A percentile compares a stretch with the other conserved stretches of the same genome.
Evolutionary conservation across 495 filamentous ascomycete species (phyloP).

Genomic region (Aspergillus diversus): DNA sequence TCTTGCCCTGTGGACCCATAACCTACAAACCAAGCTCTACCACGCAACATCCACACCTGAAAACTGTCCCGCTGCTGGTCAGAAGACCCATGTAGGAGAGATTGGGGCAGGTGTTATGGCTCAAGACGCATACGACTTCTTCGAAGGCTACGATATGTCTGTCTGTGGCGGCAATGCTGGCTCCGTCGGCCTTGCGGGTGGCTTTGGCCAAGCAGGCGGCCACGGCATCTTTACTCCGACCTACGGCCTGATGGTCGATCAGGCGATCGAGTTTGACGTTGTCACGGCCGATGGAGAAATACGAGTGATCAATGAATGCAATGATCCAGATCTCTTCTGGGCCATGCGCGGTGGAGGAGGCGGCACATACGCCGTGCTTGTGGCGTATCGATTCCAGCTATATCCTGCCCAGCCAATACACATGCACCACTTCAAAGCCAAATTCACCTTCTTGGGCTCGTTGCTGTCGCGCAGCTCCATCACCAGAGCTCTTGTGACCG

Average conservation of each 20-base stretch:
- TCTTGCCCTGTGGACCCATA: conserved; percentile 57
- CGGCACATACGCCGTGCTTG: conserved; percentile 31
- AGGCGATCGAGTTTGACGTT: conserved; percentile 36
- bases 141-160: conserved; percentile 25
- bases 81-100: conserved; percentile 26
- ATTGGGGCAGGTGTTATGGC: conserved; percentile 31
- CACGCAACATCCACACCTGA: conserved; percentile 27
- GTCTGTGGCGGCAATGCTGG: conserved; percentile 27
- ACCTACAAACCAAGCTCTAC: conserved; percentile 40
- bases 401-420: conserved; percentile 25
- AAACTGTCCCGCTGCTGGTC: conserved; percentile 28
- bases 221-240: conserved; percentile 17
- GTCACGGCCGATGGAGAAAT: conserved; percentile 52
- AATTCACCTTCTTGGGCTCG: conserved; percentile 17
- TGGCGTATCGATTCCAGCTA: conserved; percentile 26
- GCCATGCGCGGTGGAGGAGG: conserved; percentile 45
- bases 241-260: conserved; percentile 29
- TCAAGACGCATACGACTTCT: conserved; percentile 26
- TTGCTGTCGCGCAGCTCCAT: conserved; percentile 9
- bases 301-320: conserved; percentile 43
- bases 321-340: conserved; percentile 59
- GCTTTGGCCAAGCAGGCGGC: conserved; percentile 30
- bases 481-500: conserved; percentile 20
- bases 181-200: conserved; percentile 30
- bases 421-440: conserved; percentile 27